phyloP scores from a whole-genome alignment of 139 green algal genomes.

The Ulvella scutata region DNA sequence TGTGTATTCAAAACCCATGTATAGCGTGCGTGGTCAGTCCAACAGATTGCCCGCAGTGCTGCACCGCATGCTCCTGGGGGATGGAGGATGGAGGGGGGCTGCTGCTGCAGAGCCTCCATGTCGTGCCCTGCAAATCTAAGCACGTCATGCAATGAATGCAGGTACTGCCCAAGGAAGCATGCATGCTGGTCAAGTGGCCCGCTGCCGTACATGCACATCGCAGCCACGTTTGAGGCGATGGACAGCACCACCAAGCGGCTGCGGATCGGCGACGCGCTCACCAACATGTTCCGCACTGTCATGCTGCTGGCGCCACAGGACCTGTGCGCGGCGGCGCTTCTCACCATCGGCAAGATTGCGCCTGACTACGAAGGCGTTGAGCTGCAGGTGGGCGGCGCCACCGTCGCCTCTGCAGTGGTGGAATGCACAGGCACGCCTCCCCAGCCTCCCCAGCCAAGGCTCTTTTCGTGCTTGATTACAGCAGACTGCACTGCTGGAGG shows the following conservation, averaged over 20 bases:
- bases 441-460: no score
- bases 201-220: constrained; percentile 66
- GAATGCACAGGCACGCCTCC: constrained; percentile 4
- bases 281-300: constrained; percentile 32
- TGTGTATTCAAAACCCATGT: no score
- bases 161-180: constrained; percentile 6
- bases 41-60: no score
- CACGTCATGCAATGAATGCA: neutral
- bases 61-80: no score
- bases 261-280: constrained; percentile 28
- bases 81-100: neutral
- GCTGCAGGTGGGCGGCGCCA: constrained; percentile 51
- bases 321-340: constrained; percentile 51
- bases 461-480: no score
- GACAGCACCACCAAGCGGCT: constrained; percentile 56
- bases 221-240: constrained; percentile 38
- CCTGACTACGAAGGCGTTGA: constrained; percentile 46
- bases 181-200: constrained; percentile 37
- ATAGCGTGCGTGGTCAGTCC: no score
- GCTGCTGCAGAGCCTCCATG: no score
- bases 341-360: constrained; percentile 49
- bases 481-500: no score
- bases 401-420: constrained; percentile 21
- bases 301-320: constrained; percentile 31
- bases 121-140: neutral